Conservation (phyloP, 441 rosid genomes). For the Codiaeum variegatum region DNA sequence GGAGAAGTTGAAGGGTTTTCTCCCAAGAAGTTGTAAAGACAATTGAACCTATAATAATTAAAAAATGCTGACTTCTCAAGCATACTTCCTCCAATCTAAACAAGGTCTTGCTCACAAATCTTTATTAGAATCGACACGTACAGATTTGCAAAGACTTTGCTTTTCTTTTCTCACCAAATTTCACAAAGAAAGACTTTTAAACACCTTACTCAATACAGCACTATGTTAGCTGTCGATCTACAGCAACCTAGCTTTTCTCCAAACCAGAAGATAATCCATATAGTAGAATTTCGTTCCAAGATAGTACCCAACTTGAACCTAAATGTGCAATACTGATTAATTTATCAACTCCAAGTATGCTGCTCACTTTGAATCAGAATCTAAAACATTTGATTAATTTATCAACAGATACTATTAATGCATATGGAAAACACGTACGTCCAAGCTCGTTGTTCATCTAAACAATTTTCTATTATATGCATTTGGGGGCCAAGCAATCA, state of each 20-base stretch:
- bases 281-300: constrained; percentile 1
- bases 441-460: not conserved
- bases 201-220: not conserved
- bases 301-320: no score
- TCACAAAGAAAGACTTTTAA: not conserved
- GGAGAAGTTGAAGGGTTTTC: no score
- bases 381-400: not conserved
- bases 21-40: no score
- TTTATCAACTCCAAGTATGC: no score
- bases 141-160: not conserved
- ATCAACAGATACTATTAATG: not conserved
- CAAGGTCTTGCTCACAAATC: not conserved
- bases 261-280: not conserved
- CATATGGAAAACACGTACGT: not conserved
- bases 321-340: no score
- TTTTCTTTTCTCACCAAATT: not conserved
- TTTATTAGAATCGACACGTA: not conserved
- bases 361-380: not conserved
- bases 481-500: not conserved
- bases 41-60: no score
- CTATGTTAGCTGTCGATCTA: not conserved
- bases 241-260: not conserved
- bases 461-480: not conserved
- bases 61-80: no score
- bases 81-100: no score